Percentiles rank a stretch among this genome's conserved stretches.
Conservation (phyloP, 228 moss, liverwort and hornwort species). For the Sphagnum magellanicum region DNA sequence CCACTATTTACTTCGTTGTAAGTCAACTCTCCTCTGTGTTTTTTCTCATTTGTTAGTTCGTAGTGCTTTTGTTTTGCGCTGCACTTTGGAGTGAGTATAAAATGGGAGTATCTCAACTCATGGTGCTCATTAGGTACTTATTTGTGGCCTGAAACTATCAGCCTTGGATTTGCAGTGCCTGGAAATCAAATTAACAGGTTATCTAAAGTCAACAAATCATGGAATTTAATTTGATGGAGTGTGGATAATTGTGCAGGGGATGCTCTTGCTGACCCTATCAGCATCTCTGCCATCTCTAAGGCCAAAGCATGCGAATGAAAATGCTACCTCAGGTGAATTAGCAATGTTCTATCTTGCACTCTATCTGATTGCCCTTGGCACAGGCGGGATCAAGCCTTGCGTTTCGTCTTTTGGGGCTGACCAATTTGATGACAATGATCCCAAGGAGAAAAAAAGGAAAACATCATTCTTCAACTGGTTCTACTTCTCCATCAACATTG, state of each 20-base stretch:
- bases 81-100: not conserved
- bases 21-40: not conserved
- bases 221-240: too few species aligned
- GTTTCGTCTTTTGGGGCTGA: conserved; percentile 66
- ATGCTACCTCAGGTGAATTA: conserved; percentile 20
- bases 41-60: not conserved
- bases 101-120: not conserved
- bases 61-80: too few species aligned
- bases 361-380: conserved; percentile 62
- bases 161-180: not conserved
- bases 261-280: conserved; percentile 59
- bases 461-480: conserved; percentile 84
- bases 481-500: conserved; percentile 62
- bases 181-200: not conserved
- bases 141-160: not conserved
- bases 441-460: conserved; percentile 31
- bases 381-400: conserved; percentile 62
- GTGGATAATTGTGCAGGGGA: conserved; percentile 41
- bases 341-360: conserved; percentile 44
- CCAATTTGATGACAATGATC: conserved; percentile 49
- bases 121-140: not conserved
- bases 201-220: not conserved
- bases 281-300: conserved; percentile 35
- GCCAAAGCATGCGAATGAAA: conserved; percentile 11
- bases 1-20: conserved; percentile 43